Base-by-base conservation (phyloP, 441 rosid genomes). In the Raphanus hybrid region DNA sequence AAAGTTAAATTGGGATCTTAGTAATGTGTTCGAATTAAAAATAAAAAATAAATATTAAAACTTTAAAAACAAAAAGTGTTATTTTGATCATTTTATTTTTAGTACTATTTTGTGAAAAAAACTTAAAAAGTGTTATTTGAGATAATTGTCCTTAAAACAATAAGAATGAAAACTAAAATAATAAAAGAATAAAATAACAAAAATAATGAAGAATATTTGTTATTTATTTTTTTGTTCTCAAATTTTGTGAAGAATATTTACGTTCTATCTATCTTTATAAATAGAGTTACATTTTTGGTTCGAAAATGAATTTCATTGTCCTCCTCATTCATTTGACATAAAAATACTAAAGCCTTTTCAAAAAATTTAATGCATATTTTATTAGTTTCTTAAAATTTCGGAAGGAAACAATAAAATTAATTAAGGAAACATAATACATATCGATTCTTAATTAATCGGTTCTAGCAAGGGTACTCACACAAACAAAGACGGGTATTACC, bases 401-500 rank as follows among this genome's bases (percentile, higher is more conserved):
- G 7, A 48, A 48, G n/a, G 54, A 11, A 48, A 48, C 48, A 41
- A 41, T 41, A 2, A 10, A 41, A 41, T 4, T 48, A 12, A 12
- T 48, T 48, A 48, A 48, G 54, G 54, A 48, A 48, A 48, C 54
- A 48, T 48, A 48, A 48, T 48, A 1, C 54, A 48, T 48, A 48
- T 43, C 14, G 4, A 43, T 5, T 41, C 12, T 3, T 9, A 41
- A n/a, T 4, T 48, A 48, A 48, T n/a, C 54, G 5, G 54, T 48
- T 48, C 54, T 73, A 64, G 8, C 78, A 74, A 41, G 78, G 18
- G n/a, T 55, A 74, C 26, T 48, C 5, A 27, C 76, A 73, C 64
- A 48, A 48, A 26, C 76, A 73, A 3, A 73, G 29, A 73, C 61
- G 32, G 63, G 6, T 12, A 11, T 5, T 64, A 45, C 62, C 69